Base-by-base conservation (phyloP, 805 yeast species). In the Starmera quercuum region DNA sequence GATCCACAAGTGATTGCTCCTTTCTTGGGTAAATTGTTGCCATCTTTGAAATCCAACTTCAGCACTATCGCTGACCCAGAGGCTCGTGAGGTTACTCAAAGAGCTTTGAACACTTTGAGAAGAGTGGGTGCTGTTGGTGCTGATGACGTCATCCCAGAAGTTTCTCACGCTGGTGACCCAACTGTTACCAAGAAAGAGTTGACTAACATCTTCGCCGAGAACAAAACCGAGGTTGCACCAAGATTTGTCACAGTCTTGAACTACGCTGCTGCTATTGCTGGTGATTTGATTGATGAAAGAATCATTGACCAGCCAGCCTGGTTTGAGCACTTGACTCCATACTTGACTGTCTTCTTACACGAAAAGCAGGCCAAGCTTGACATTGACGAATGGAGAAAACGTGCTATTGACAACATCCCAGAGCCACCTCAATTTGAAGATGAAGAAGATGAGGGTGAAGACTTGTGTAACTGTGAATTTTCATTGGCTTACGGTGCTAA, bases 1-100 rank as follows among this genome's bases (percentile, higher is more conserved):
- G 98, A 92, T 66, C 98, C 98, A 56, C 97, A 92, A 75, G 94
- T 92, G 63, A 95, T 92, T 71, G 99, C 97, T 75, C 98, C 99
- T 52, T 92, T 92, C 85, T 73, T 92, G 82, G 73, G 75, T 70
- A 83, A 82, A 64, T 79, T 92, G 60, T 83, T 86, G 75, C 99
- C 99, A 64, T 84, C 96, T 60, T 76, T 92, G 69, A 85, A 85
- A 80, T 66, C 79, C 64, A 92, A 92, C 84, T 78, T 81, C 73
- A 71, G 83, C 61, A 86, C 84, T 74, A 88, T 92, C 72, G 98
- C 98, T 68, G 98, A 92, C 71, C 99, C 99, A 65, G 99, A 92
- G 75, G 98, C 98, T 54, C 90, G 99, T 75, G 90, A 84, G 52
- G 97, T 92, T 63, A 92, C 98, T 56, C 74, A 75, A 60, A 88